Evolutionary conservation across 78 protist genomes (phyloP).

Genomic region (Dictyostelium intermedium): DNA sequence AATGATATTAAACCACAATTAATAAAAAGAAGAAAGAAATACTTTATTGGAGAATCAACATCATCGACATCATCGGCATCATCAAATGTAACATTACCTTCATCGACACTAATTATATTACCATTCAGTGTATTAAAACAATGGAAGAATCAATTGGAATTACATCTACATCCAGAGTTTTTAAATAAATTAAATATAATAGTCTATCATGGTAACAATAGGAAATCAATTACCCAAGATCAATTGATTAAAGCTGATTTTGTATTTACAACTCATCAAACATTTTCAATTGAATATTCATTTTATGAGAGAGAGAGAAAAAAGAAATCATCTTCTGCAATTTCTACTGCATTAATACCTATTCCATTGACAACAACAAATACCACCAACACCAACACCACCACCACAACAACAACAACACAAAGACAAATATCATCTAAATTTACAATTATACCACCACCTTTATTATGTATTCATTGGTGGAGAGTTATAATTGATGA

Average conservation of each 20-base stretch:
- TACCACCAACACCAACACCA: neutral
- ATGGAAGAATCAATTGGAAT: constrained; percentile 41
- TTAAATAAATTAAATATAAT: neutral
- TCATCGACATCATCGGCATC: neutral
- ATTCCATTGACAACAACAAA: no score
- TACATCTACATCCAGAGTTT: neutral
- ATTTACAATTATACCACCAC: neutral
- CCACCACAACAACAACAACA: neutral
- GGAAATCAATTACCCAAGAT: neutral
- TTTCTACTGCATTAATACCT: neutral
- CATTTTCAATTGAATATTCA: constrained; percentile 7
- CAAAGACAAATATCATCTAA: neutral
- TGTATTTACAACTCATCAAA: constrained; percentile 27
- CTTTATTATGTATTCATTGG: constrained; percentile 36
- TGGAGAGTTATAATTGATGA: constrained; percentile 68
- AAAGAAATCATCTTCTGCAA: neutral
- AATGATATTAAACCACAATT: neutral
- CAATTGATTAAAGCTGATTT: constrained; percentile 1
- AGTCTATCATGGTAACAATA: neutral
- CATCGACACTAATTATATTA: constrained; percentile 44
- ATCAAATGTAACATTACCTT: neutral
- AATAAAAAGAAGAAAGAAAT: neutral
- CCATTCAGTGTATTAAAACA: constrained; percentile 20
- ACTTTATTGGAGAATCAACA: neutral
- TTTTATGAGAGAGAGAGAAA: neutral